These are phyloP conservation scores for Coemansia sp. DNA, from an alignment of 192 early-diverging fungal genomes.

Conservation along the genomic window DNA sequence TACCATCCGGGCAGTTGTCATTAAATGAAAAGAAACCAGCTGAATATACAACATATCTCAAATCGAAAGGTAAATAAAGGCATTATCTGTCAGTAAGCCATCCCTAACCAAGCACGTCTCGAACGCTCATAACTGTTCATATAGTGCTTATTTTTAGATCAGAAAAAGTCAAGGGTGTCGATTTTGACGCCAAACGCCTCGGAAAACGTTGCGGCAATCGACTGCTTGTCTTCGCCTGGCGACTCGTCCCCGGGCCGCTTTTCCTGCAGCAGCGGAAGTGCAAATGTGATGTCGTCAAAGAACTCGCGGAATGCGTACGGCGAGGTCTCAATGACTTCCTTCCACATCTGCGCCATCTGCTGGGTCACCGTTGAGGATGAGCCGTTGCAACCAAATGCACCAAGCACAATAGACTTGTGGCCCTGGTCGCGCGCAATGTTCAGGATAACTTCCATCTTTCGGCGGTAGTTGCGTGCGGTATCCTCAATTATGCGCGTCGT, in stretches of 20 bases:
- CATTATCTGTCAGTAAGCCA: no score
- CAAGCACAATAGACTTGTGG: conserved; percentile 47
- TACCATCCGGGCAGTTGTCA: no score
- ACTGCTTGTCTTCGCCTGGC: conserved; percentile 21
- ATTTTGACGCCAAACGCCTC: conserved; percentile 41
- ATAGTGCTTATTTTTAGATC: conserved; percentile 9
- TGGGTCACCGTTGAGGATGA: conserved; percentile 24
- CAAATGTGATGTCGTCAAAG: conserved; percentile 54
- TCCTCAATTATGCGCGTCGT: conserved; percentile 46
- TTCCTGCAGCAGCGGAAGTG: conserved; percentile 23
- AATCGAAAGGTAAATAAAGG: no score
- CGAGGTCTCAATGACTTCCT: conserved; percentile 51
- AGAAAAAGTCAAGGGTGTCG: conserved; percentile 52
- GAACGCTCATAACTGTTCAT: neutral
- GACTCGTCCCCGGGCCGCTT: conserved; percentile 28
- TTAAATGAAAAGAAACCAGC: no score
- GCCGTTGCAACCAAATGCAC: conserved; percentile 53
- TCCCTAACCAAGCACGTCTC: neutral
- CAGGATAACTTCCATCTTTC: conserved; percentile 54
- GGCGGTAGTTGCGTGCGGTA: conserved; percentile 44
- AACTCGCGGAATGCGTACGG: conserved; percentile 53
- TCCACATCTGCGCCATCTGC: conserved; percentile 53
- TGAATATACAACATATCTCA: no score
- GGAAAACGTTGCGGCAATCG: conserved; percentile 43
- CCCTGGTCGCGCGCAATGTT: conserved; percentile 54